Conservation (phyloP, 768 basidiomycete species). For the Cubamyces lactineus region DNA sequence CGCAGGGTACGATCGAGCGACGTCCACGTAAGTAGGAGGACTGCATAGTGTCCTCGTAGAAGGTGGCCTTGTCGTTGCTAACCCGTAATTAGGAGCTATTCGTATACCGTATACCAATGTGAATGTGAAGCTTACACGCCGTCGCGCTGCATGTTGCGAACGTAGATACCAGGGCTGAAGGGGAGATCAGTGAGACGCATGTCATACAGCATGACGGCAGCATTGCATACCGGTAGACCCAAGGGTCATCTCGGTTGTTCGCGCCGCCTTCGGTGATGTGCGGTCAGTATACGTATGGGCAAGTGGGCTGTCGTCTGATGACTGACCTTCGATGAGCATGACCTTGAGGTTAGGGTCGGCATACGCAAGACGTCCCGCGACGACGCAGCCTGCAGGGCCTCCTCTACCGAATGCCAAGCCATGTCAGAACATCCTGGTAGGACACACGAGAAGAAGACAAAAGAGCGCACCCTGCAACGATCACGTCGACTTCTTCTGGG, state of each 20-base stretch:
- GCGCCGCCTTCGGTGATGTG: slow-evolving; percentile 51
- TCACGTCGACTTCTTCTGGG: slow-evolving; percentile 73
- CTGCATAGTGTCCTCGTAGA: slow-evolving; percentile 64
- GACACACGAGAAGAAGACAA: slow-evolving; percentile 10
- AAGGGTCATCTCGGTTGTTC: slow-evolving; percentile 74
- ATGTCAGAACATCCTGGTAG: not conserved
- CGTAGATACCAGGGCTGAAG: slow-evolving; percentile 64
- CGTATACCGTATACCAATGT: too few relatives aligned
- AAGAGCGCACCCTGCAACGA: slow-evolving; percentile 56
- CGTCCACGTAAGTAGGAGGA: slow-evolving; percentile 65
- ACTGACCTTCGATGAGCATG: slow-evolving; percentile 70
- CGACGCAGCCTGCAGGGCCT: slow-evolving; percentile 71
- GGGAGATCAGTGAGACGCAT: not conserved
- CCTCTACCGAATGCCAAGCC: slow-evolving; percentile 39
- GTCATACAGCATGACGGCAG: not conserved
- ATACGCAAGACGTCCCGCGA: slow-evolving; percentile 69
- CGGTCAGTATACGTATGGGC: not conserved
- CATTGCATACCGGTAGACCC: slow-evolving; percentile 60
- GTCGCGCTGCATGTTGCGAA: slow-evolving; percentile 71
- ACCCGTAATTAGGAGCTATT: not conserved
- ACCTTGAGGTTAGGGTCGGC: slow-evolving; percentile 75
- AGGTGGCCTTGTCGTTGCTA: slow-evolving; percentile 76
- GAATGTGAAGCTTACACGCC: slow-evolving; percentile 52
- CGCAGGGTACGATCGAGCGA: slow-evolving; percentile 70
- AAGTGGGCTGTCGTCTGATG: not conserved